A percentile compares a stretch with the other conserved stretches of the same genome.
Evolutionary conservation across 2,329 filamentous ascomycete genomes (phyloP).

Genomic region (Onygenales sp.): DNA sequence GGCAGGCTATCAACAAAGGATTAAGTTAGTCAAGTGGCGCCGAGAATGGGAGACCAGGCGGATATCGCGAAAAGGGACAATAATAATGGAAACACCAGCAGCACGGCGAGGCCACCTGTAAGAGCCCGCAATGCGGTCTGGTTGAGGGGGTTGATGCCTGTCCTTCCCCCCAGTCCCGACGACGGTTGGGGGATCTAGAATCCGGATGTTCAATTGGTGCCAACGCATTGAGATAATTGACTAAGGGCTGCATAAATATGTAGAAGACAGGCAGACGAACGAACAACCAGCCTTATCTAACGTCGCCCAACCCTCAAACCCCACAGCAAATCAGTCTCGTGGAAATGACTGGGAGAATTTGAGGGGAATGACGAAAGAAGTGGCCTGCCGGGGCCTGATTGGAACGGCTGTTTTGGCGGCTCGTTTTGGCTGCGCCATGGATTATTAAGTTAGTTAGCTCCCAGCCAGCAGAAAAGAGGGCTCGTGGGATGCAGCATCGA

Average conservation of each 20-base stretch:
- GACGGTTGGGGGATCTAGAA: constrained; percentile 1
- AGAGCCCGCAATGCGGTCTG: not conserved
- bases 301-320: constrained; percentile 3
- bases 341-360: not conserved
- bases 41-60: not conserved
- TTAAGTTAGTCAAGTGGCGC: not conserved
- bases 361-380: not conserved
- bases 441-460: not conserved
- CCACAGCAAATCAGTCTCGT: not conserved
- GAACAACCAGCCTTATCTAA: constrained; percentile 5
- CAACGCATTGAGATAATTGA: constrained; percentile 7
- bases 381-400: not conserved
- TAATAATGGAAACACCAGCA: not conserved
- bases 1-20: not conserved
- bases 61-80: not conserved
- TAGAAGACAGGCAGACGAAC: not conserved
- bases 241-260: constrained; percentile 6
- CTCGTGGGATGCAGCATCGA: not conserved
- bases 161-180: not conserved
- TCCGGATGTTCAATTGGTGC: constrained; percentile 9
- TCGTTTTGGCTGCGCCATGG: not conserved
- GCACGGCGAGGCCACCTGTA: constrained; percentile 8
- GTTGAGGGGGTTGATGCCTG: not conserved
- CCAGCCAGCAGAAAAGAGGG: not conserved
- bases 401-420: not conserved